Percentiles rank a stretch among this genome's conserved stretches.
Conservation (phyloP, 169 alveolate species). For the Cryptosporidium ryanae region DNA sequence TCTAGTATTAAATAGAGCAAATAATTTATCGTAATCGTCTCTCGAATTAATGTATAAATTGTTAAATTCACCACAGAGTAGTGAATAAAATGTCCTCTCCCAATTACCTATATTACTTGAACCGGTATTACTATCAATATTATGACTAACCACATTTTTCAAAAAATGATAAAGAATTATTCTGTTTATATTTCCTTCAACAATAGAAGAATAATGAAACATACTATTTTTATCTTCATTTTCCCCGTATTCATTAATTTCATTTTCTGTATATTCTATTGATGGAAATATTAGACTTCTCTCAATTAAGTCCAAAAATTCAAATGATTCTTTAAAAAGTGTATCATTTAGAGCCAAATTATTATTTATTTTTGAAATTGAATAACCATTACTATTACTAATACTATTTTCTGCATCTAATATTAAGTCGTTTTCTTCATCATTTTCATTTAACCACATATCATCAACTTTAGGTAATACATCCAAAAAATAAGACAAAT, state of each 20-base stretch:
- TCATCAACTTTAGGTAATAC: slow-evolving; percentile 61
- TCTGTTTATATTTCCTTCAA: slow-evolving; percentile 48
- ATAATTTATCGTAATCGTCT: slow-evolving; percentile 46
- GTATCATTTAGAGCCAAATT: slow-evolving; percentile 42
- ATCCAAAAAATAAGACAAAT: slow-evolving; percentile 27
- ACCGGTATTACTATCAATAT: neutral
- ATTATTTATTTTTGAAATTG: slow-evolving; percentile 12
- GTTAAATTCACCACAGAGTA: slow-evolving; percentile 61
- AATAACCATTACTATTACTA: neutral
- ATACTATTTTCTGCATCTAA: neutral
- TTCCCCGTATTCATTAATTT: neutral
- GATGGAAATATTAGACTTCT: slow-evolving; percentile 51
- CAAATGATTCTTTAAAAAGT: slow-evolving; percentile 43
- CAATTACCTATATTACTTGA: slow-evolving; percentile 29
- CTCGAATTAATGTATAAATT: slow-evolving; percentile 1
- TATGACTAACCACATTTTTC: slow-evolving; percentile 9
- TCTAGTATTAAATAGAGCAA: slow-evolving; percentile 56
- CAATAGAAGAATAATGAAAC: neutral
- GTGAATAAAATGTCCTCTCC: slow-evolving; percentile 36
- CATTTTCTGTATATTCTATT: neutral
- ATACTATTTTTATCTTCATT: neutral
- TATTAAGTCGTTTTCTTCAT: neutral
- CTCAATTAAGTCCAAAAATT: slow-evolving; percentile 39
- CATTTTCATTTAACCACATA: slow-evolving; percentile 49
- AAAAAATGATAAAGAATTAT: slow-evolving; percentile 13